phyloP scores from a whole-genome alignment of 176 grass and related monocot genomes.

The Neostapfia colusana region DNA sequence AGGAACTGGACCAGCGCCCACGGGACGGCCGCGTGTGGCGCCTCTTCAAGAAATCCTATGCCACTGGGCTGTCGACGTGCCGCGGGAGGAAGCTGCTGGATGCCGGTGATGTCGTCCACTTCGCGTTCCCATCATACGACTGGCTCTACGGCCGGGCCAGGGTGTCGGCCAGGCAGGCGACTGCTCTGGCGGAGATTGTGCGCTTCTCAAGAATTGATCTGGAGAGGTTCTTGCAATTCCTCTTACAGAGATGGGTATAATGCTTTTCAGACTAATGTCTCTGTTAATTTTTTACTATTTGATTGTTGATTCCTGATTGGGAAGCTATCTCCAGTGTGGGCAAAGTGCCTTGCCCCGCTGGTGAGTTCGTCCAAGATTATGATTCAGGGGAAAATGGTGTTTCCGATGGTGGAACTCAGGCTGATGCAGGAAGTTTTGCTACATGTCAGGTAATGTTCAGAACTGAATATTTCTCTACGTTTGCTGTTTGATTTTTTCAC shows the following conservation, averaged over 20 bases:
- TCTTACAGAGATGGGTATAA: not conserved
- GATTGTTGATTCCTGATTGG: constrained; percentile 54
- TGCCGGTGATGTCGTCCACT: constrained; percentile 74
- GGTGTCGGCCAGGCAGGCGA: constrained; percentile 48
- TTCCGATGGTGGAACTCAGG: constrained; percentile 47
- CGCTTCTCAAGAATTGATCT: constrained; percentile 76
- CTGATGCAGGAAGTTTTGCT: constrained; percentile 85
- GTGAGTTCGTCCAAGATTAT: constrained; percentile 70
- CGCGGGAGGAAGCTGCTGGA: no score
- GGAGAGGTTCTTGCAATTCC: constrained; percentile 59
- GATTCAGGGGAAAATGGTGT: constrained; percentile 55
- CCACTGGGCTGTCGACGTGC: no score
- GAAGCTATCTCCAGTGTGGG: no score
- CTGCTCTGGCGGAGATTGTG: constrained; percentile 56
- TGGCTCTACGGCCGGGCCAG: constrained; percentile 20
- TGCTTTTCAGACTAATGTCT: not conserved
- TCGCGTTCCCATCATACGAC: constrained; percentile 60
- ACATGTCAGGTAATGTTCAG: constrained; percentile 57
- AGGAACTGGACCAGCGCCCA: no score
- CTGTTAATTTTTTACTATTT: not conserved
- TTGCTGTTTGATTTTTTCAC: constrained; percentile 14
- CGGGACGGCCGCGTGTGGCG: no score
- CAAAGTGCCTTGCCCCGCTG: constrained; percentile 67
- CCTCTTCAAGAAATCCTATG: no score
- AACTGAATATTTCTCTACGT: not conserved